phyloP scores from a whole-genome alignment of 208 protist species.

The Acanthamoeba culbertsoni region DNA sequence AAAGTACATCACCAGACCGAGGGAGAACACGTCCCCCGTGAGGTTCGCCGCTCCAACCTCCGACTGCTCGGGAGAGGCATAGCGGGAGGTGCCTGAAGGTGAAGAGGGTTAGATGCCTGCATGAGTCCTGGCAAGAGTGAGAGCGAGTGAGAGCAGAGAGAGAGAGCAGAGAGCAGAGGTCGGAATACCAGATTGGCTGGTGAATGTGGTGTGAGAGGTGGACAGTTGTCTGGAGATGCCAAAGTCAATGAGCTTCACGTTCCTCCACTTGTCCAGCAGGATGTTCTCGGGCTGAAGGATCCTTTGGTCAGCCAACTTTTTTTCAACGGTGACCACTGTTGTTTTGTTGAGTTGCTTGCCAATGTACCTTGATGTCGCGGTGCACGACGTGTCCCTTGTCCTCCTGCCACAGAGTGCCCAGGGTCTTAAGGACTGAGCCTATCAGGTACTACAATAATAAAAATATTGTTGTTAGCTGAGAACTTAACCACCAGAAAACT shows the following conservation, averaged over 20 bases:
- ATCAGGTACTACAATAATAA: neutral
- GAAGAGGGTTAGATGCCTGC: no score
- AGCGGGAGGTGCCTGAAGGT: neutral
- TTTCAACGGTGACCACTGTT: neutral
- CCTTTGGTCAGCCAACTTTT: neutral
- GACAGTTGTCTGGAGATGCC: slow-evolving; percentile 1
- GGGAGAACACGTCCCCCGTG: neutral
- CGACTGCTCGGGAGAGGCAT: neutral
- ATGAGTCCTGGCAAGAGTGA: neutral
- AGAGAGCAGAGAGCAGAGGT: neutral
- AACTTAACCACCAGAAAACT: neutral
- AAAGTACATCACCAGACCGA: neutral
- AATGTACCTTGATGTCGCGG: neutral
- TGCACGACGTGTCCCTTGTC: neutral
- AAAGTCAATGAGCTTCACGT: slow-evolving; percentile 23
- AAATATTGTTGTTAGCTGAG: neutral
- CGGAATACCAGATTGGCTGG: neutral
- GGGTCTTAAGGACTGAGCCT: neutral
- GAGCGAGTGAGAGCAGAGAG: neutral
- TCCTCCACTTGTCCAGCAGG: neutral
- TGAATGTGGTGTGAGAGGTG: neutral
- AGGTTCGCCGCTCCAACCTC: neutral
- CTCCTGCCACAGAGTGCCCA: neutral
- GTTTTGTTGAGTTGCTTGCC: neutral
- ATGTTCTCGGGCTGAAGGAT: slow-evolving; percentile 1